These are phyloP conservation scores for Rhizopus arrhizus DNA, from an alignment of 371 early-diverging fungal species.

Conservation along the genomic window DNA sequence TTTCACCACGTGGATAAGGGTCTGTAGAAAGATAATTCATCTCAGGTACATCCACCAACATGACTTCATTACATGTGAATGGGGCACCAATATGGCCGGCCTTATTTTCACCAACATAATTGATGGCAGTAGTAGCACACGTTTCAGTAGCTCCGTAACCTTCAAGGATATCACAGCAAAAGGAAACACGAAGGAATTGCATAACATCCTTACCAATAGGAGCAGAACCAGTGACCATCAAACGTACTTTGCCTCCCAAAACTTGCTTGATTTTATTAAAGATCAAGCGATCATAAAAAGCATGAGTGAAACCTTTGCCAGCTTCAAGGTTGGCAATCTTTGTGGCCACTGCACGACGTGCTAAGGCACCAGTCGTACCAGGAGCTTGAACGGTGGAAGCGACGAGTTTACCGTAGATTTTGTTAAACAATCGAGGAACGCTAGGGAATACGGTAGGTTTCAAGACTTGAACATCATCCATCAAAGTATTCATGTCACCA, in stretches of 20 bases:
- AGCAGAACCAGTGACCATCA: slow-evolving; percentile 87
- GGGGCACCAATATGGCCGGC: slow-evolving; percentile 81
- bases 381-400: slow-evolving; percentile 74
- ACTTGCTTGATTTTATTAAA: slow-evolving; percentile 82
- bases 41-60: slow-evolving; percentile 89
- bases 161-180: slow-evolving; percentile 66
- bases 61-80: slow-evolving; percentile 68
- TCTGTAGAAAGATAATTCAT: slow-evolving; percentile 84
- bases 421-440: slow-evolving; percentile 92
- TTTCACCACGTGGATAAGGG: slow-evolving; percentile 87
- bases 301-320: slow-evolving; percentile 66
- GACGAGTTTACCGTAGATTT: slow-evolving; percentile 83
- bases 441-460: slow-evolving; percentile 84
- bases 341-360: slow-evolving; percentile 52
- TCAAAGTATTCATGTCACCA: slow-evolving; percentile 77
- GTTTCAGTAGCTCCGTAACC: slow-evolving; percentile 96
- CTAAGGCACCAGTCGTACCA: slow-evolving; percentile 63
- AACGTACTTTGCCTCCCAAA: slow-evolving; percentile 88
- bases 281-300: slow-evolving; percentile 87
- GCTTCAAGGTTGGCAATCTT: slow-evolving; percentile 66
- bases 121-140: slow-evolving; percentile 62
- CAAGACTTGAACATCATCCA: slow-evolving; percentile 84
- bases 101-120: slow-evolving; percentile 47
- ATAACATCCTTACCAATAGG: slow-evolving; percentile 87
- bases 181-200: slow-evolving; percentile 85